Evolutionary conservation across 1,284 basidiomycete genomes (phyloP).

Genomic region (Fomitiporia mediterranea): DNA sequence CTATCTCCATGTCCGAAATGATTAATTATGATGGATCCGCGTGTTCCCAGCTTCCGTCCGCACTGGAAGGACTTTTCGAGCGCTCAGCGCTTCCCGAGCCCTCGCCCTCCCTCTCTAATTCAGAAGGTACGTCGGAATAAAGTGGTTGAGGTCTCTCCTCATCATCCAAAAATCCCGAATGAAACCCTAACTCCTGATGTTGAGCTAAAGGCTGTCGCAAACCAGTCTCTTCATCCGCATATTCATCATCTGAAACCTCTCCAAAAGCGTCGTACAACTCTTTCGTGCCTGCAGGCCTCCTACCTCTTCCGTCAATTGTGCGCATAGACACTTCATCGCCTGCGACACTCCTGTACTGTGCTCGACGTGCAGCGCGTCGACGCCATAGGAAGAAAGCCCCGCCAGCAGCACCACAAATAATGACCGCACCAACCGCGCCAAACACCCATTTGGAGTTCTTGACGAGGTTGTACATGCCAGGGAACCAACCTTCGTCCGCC

Average conservation of each 20-base stretch:
- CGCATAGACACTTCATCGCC: slow-evolving; percentile 77
- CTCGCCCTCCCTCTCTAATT: slow-evolving; percentile 11
- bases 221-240: slow-evolving; percentile 63
- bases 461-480: slow-evolving; percentile 73
- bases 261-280: slow-evolving; percentile 93
- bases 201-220: slow-evolving; percentile 32
- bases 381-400: slow-evolving; percentile 46
- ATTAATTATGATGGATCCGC: slow-evolving; percentile 40
- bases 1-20: not conserved
- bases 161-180: slow-evolving; percentile 27
- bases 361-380: slow-evolving; percentile 45
- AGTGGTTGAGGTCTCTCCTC: slow-evolving; percentile 24
- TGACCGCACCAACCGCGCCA: slow-evolving; percentile 65
- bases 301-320: slow-evolving; percentile 28
- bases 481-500: slow-evolving; percentile 84
- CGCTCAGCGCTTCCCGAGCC: slow-evolving; percentile 24
- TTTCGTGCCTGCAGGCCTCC: slow-evolving; percentile 53
- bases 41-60: slow-evolving; percentile 70
- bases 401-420: slow-evolving; percentile 34
- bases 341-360: slow-evolving; percentile 66
- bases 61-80: slow-evolving; percentile 39
- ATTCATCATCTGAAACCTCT: slow-evolving; percentile 68
- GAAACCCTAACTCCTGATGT: slow-evolving; percentile 10
- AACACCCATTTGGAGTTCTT: slow-evolving; percentile 83
- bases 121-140: slow-evolving; percentile 59